Evolutionary conservation across 176 grass and related monocot species (phyloP), one percentile per base, ranked within the genome.

Genomic region (Luzula sylvatica): DNA sequence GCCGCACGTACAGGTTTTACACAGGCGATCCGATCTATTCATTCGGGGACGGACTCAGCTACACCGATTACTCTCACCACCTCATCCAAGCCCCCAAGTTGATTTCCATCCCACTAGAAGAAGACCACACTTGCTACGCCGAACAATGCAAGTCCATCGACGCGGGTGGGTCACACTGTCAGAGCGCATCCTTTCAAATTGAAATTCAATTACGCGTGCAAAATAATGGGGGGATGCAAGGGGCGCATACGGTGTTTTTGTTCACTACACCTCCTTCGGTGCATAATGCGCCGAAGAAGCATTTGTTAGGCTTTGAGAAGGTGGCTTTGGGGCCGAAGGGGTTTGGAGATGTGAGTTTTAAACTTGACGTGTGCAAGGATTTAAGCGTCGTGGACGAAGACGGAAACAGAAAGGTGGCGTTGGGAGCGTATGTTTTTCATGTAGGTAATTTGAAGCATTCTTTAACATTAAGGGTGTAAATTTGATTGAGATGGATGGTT

Each of bases 1-100:
- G 92, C 7, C 81, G 92, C 45, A 96, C 92, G 0, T 89, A 89
- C 67, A 80, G 85, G 27, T 96, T 96, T 80, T 96, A 96, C 84
- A 89, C 74, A 0, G 92, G 92, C 14, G 65, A 81, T 3, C 79
- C 71, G 0, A 46, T 89, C 62, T 96, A 80, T 71, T 44, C 71
- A 20, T 96, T 96, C 74, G 92, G 92, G 1, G 77, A 96, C 53
- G 92, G 92, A 3, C 38, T 96, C 71, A 96, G 92, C 85, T 96
- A 96, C 77, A 86, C 77, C 8, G 61, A n/a, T 3, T 80, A 53
- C 67, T 32, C 48, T 20, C 74, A 96, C 71, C 26, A 24, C 11
- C 78, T 89, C n/a, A 40, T 77, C 26, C 52, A 71, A 2, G 75
- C 86, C 28, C 85, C 85, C 20, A 41, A 79, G 18, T 63, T 82